These are phyloP conservation scores for Aspergillus pseudoterreus DNA, from an alignment of 2,329 filamentous ascomycete genomes.

Conservation along the genomic window DNA sequence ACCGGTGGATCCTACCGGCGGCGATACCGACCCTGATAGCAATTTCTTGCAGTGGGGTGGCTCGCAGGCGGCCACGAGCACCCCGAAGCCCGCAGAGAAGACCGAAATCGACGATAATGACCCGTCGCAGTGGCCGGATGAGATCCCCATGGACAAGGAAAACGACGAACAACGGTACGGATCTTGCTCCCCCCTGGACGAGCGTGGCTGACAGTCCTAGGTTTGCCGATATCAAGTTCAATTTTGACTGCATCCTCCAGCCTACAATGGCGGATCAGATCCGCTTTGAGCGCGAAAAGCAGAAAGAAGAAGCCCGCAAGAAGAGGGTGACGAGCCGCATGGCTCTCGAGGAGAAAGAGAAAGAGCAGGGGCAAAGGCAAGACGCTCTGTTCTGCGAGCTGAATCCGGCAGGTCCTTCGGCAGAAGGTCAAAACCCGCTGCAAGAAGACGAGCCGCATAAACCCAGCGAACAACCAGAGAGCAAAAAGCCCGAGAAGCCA, in stretches of 20 bases:
- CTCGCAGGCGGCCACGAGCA: background rate
- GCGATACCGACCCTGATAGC: background rate
- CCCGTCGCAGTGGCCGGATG: background rate
- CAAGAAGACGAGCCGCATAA: background rate
- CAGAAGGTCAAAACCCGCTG: background rate
- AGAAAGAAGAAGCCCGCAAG: conserved; percentile 1
- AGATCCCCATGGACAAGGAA: background rate
- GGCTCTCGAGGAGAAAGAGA: background rate
- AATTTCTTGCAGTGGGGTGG: background rate
- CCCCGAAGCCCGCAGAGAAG: too few species aligned
- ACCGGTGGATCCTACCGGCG: background rate
- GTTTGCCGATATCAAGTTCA: conserved; percentile 7
- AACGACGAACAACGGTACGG: background rate
- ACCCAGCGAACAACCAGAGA: background rate
- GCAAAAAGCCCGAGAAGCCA: background rate
- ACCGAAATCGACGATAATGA: background rate
- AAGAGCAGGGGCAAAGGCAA: background rate
- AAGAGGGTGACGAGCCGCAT: conserved; percentile 6
- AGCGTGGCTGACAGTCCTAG: conserved; percentile 4
- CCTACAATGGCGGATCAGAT: conserved; percentile 10
- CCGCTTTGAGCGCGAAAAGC: conserved; percentile 8
- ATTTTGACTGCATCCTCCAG: conserved; percentile 5
- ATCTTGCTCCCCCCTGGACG: background rate
- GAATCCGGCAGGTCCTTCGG: too few species aligned
- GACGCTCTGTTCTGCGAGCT: too few species aligned